Evolutionary conservation across 495 filamentous ascomycete genomes (phyloP), one percentile per base, ranked within the genome.

Genomic region (Astrothelium subdiscretum): DNA sequence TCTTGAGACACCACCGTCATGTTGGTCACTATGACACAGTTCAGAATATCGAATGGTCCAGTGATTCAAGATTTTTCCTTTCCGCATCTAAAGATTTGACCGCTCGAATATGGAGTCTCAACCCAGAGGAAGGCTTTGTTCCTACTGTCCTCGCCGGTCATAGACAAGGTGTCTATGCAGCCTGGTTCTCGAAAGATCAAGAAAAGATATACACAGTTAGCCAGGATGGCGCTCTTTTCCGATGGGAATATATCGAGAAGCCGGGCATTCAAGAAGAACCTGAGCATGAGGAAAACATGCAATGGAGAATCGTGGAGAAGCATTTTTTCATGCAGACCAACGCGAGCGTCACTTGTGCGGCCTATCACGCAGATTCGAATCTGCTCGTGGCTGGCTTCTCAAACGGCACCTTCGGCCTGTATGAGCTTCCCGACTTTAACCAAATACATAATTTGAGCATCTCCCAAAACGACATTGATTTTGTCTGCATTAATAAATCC

Each of bases 371-470:
- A 2, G 77, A 83, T n/a, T 88, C 91, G 0, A 92, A 91, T 72
- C 77, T 98, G 58, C 74, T 98, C 38, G 90, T 97, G 6, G 86
- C 90, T 31, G 95, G 94, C 3, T 97, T 97, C 70, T 96, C 94
- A 29, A 92, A 92, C 62, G 94, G 94, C 24, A 78, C 96, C 31
- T 98, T 98, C 68, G 86, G 87, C 4, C 77, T 98, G 15, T 96
- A 97, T 74, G 94, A 98, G 67, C 81, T 98, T 73, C 94, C 94
- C n/a, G 90, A 92, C 58, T 97, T 97, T 78, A 96, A 88, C 74
- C 85, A 85, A 74, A 96, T 98, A 51, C 94, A 98, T 68, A 92
- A 86, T 18, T 72, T 89, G 35, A 96, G 91, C 74, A 92, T 98
- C 66, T 97, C 95, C 1, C 91, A 97, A 68, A 92, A 91, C 69